A percentile compares a stretch with the other conserved stretches of the same genome.
These are phyloP conservation scores for Microbotryomycetes sp. DNA, from an alignment of 1,284 basidiomycete genomes.

Conservation along the genomic window DNA sequence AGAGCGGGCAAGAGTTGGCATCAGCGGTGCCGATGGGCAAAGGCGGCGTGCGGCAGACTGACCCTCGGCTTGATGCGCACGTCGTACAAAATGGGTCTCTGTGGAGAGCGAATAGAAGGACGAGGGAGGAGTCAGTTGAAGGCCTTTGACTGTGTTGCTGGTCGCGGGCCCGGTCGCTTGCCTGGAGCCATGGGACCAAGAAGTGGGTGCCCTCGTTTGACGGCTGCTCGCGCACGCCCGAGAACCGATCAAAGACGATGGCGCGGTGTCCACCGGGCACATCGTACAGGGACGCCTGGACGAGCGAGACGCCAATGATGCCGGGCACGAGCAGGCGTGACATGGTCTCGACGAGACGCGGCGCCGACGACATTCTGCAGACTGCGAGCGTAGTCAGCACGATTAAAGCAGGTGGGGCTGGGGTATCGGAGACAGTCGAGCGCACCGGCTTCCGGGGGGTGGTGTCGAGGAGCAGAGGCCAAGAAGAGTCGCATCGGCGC, in stretches of 20 bases:
- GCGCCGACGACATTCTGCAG: constrained; percentile 9
- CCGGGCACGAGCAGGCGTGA: constrained; percentile 52
- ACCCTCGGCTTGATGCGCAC: constrained; percentile 94
- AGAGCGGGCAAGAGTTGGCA: background rate
- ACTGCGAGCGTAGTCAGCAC: background rate
- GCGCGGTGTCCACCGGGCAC: constrained; percentile 51
- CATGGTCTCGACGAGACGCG: constrained; percentile 12
- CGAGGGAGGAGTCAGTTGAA: background rate
- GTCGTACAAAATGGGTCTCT: constrained; percentile 89
- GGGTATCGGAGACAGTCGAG: too few relatives aligned
- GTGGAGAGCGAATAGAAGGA: constrained; percentile 11
- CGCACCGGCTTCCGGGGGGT: too few relatives aligned
- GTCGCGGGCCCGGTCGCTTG: background rate
- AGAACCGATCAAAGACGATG: constrained; percentile 97
- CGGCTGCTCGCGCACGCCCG: constrained; percentile 77
- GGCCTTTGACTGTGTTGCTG: background rate
- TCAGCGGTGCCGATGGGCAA: background rate
- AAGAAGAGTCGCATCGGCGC: background rate
- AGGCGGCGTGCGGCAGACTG: constrained; percentile 36
- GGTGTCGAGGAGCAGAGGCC: too few relatives aligned
- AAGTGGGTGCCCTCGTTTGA: constrained; percentile 94
- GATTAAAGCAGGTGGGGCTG: background rate
- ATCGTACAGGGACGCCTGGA: constrained; percentile 81
- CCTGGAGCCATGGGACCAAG: constrained; percentile 85
- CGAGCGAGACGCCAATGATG: constrained; percentile 56